These are phyloP conservation scores for Colletotrichum nymphaeae DNA, from an alignment of 2,329 filamentous ascomycete species.

Conservation along the genomic window DNA sequence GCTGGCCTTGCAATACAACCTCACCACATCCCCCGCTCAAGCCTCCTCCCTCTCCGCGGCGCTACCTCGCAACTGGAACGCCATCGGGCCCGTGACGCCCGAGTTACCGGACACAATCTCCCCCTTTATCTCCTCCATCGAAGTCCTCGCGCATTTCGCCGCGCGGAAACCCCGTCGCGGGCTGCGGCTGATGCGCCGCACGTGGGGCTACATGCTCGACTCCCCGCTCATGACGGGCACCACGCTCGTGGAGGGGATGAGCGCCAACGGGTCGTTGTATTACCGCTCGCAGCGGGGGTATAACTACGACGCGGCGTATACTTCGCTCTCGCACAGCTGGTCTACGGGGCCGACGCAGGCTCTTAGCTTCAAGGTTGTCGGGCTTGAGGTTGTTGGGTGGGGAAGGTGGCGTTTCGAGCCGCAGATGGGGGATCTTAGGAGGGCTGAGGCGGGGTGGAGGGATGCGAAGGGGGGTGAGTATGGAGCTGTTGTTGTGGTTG, in stretches of 20 bases:
- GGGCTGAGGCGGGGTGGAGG: constrained; percentile 37
- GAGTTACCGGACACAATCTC: constrained; percentile 50
- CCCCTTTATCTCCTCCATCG: constrained; percentile 48
- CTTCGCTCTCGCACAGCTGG: constrained; percentile 50
- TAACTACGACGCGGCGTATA: constrained; percentile 45
- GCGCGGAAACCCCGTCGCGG: constrained; percentile 39
- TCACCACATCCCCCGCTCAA: constrained; percentile 34
- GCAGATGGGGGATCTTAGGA: constrained; percentile 36
- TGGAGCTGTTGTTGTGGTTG: background rate
- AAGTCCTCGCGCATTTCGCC: constrained; percentile 47
- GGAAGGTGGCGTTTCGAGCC: constrained; percentile 44
- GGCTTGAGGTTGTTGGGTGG: constrained; percentile 41
- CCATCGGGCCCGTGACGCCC: constrained; percentile 43
- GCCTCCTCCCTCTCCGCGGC: constrained; percentile 36
- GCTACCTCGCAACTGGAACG: constrained; percentile 41
- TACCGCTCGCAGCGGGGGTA: constrained; percentile 47
- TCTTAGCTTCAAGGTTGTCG: constrained; percentile 42
- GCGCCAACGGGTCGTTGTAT: constrained; percentile 48
- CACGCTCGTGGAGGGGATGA: constrained; percentile 49
- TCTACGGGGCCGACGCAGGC: constrained; percentile 43
- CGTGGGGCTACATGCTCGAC: constrained; percentile 45
- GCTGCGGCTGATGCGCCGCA: constrained; percentile 43
- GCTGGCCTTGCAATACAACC: constrained; percentile 52
- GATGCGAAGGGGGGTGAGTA: constrained; percentile 9
- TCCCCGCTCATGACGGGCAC: constrained; percentile 46